Evolutionary conservation across 176 grass and related monocot species (phyloP).

Genomic region (Alopecurus myosuroides): DNA sequence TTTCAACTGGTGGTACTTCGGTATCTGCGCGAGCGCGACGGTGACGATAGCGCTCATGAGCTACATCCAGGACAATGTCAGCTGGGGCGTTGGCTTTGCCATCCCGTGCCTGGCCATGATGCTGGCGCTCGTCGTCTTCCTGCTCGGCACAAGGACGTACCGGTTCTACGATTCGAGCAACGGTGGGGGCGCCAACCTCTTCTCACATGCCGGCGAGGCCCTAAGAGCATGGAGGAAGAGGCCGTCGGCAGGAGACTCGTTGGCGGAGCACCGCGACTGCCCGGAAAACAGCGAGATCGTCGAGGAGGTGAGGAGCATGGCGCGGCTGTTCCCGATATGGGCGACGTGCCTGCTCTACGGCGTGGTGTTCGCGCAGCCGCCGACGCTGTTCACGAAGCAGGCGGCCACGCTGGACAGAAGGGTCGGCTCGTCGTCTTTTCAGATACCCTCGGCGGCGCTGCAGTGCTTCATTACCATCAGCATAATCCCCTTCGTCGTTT

Average conservation of each 20-base stretch:
- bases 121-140: conserved; percentile 36
- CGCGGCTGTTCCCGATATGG: conserved; percentile 40
- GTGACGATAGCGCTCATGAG: conserved; percentile 25
- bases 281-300: not conserved
- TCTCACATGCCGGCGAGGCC: not conserved
- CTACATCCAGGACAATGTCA: conserved; percentile 60
- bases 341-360: conserved; percentile 41
- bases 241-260: not conserved
- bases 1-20: conserved; percentile 75
- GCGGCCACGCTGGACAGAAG: conserved; percentile 36
- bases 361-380: conserved; percentile 29
- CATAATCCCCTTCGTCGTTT: conserved; percentile 10
- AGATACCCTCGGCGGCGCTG: conserved; percentile 38
- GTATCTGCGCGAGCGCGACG: conserved; percentile 15
- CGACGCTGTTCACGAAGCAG: conserved; percentile 52
- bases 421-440: conserved; percentile 7
- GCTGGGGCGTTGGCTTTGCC: conserved; percentile 56
- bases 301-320: conserved; percentile 21
- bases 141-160: conserved; percentile 45
- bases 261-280: not conserved
- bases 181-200: not conserved
- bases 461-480: conserved; percentile 35
- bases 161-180: conserved; percentile 12
- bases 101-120: conserved; percentile 45
- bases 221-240: not conserved